Percentiles rank a stretch among this genome's conserved stretches.
phyloP scores from a whole-genome alignment of 2,329 filamentous ascomycete species.

The Microdochium trichocladiopsis region DNA sequence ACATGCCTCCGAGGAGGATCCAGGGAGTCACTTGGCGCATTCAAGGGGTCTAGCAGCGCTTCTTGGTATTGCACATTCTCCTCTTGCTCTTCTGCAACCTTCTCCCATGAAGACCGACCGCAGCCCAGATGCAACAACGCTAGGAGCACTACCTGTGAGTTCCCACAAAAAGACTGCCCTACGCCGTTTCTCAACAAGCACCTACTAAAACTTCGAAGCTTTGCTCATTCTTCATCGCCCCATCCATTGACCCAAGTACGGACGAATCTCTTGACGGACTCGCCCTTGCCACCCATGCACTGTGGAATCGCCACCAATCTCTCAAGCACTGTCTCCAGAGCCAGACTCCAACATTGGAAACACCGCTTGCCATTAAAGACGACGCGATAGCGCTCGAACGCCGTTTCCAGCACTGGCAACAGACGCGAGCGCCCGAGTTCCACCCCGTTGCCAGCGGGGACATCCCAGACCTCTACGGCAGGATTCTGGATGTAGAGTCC shows the following conservation, averaged over 20 bases:
- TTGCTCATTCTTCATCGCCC: neutral
- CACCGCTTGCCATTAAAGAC: neutral
- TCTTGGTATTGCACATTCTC: neutral
- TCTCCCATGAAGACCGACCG: neutral
- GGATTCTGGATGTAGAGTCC: neutral
- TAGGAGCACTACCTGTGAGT: too few species aligned
- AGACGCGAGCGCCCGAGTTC: constrained; percentile 6
- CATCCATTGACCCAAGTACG: neutral
- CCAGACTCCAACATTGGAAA: neutral
- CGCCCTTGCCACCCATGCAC: neutral
- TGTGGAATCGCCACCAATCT: neutral
- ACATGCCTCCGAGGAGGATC: constrained; percentile 1
- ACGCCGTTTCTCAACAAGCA: too few species aligned
- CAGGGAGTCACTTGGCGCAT: neutral
- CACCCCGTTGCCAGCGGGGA: constrained; percentile 5
- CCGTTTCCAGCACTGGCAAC: constrained; percentile 7
- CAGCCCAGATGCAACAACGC: too few species aligned
- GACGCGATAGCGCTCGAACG: constrained; percentile 2
- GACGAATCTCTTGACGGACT: neutral
- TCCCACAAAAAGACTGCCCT: too few species aligned
- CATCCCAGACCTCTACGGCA: neutral
- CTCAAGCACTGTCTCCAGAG: too few species aligned
- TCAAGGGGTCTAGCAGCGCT: neutral
- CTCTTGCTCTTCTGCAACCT: neutral
- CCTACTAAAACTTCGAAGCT: too few species aligned